These are phyloP conservation scores for Eimeria praecox DNA, from an alignment of 169 alveolate species.

Conservation along the genomic window DNA sequence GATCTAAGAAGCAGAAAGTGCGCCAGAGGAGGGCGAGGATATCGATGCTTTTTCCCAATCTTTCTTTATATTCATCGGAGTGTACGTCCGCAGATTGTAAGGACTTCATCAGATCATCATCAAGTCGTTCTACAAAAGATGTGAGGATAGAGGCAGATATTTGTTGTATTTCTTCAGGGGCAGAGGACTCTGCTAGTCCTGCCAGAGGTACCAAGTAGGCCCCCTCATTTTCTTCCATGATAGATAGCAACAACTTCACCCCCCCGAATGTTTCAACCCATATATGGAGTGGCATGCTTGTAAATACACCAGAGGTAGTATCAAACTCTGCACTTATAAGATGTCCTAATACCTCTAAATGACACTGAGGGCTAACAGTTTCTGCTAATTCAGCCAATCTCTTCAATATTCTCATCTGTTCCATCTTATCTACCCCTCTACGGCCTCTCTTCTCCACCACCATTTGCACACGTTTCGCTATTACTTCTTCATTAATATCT, in stretches of 20 bases:
- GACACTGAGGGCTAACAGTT: slow-evolving; percentile 83
- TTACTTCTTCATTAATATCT: slow-evolving; percentile 89
- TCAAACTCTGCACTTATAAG: slow-evolving; percentile 93
- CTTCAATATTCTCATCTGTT: slow-evolving; percentile 90
- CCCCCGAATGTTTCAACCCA: slow-evolving; percentile 89
- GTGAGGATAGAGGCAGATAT: slow-evolving; percentile 75
- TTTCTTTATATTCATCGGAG: slow-evolving; percentile 83
- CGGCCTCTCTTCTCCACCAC: slow-evolving; percentile 94
- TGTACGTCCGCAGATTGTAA: slow-evolving; percentile 92
- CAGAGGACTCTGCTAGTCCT: slow-evolving; percentile 43
- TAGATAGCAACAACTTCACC: slow-evolving; percentile 13
- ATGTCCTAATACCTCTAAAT: slow-evolving; percentile 92
- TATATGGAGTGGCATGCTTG: slow-evolving; percentile 89
- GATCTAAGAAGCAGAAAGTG: slow-evolving; percentile 86
- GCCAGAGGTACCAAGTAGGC: slow-evolving; percentile 52
- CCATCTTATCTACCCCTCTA: slow-evolving; percentile 93
- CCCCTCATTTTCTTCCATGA: slow-evolving; percentile 33
- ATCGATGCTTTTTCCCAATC: slow-evolving; percentile 80
- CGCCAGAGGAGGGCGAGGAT: slow-evolving; percentile 86
- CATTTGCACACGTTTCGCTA: slow-evolving; percentile 89
- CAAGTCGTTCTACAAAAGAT: slow-evolving; percentile 85
- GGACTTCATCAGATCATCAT: slow-evolving; percentile 86
- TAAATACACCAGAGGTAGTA: slow-evolving; percentile 92
- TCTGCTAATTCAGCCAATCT: slow-evolving; percentile 89
- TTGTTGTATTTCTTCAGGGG: slow-evolving; percentile 24